A percentile compares a stretch with the other conserved stretches of the same genome.
phyloP scores from a whole-genome alignment of 345 rosid species.

The Acer campestre region DNA sequence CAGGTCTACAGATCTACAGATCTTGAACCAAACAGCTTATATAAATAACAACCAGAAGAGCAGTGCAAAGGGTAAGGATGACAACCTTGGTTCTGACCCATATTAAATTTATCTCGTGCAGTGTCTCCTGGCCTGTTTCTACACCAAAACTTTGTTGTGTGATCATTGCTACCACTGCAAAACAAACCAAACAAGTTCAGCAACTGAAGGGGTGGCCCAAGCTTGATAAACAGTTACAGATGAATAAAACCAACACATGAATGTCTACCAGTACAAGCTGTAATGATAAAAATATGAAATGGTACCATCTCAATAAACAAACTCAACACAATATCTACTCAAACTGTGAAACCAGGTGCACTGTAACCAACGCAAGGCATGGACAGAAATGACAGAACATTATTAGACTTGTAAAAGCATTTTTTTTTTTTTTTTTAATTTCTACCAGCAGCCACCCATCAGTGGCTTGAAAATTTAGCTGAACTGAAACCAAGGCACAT shows the following conservation, averaged over 20 bases:
- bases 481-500: background rate
- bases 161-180: conserved; percentile 97
- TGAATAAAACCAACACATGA: conserved; percentile 13
- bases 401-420: conserved; percentile 2
- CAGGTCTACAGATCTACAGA: conserved; percentile 2
- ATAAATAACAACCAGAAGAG: background rate
- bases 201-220: conserved; percentile 13
- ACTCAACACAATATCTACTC: background rate
- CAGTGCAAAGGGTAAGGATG: background rate
- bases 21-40: background rate
- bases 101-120: conserved; percentile 76
- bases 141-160: conserved; percentile 97
- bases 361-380: background rate
- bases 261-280: background rate
- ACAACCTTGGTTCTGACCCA: conserved; percentile 77
- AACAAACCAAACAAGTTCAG: conserved; percentile 28
- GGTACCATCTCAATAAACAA: background rate
- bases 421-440: background rate
- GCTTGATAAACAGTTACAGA: conserved; percentile 6
- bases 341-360: conserved; percentile 2
- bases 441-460: background rate
- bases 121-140: conserved; percentile 96
- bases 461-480: background rate
- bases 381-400: background rate
- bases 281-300: background rate